Percentiles rank a stretch among this genome's conserved stretches.
phyloP scores from a whole-genome alignment of 139 green algal genomes.

The Chlorella vulgaris region DNA sequence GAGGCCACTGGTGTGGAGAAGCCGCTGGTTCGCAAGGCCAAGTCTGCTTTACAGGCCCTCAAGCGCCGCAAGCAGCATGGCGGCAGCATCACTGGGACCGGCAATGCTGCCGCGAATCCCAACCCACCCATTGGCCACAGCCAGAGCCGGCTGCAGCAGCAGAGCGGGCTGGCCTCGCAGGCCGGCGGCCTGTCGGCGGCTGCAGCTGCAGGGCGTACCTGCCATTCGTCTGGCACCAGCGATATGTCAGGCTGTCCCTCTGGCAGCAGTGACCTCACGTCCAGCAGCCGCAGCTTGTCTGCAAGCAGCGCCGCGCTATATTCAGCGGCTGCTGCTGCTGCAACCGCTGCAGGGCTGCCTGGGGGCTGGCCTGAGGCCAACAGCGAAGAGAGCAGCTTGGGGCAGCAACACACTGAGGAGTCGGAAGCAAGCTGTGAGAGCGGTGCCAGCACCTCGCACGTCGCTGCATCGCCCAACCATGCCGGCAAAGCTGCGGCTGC shows the following conservation, averaged over 20 bases:
- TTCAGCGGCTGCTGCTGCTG: neutral
- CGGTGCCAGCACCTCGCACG: too few relatives aligned
- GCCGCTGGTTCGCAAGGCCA: slow-evolving; percentile 20
- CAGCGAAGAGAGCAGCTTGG: too few relatives aligned
- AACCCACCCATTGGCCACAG: too few relatives aligned
- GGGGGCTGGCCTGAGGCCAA: neutral
- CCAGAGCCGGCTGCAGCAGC: too few relatives aligned
- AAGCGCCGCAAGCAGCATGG: slow-evolving; percentile 27
- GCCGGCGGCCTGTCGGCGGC: too few relatives aligned
- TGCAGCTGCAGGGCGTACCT: neutral
- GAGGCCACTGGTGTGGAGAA: slow-evolving; percentile 24
- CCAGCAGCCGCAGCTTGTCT: neutral
- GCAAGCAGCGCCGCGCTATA: neutral
- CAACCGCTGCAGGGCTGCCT: too few relatives aligned
- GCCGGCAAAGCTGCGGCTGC: neutral
- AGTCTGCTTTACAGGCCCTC: slow-evolving; percentile 2
- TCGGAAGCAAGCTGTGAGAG: too few relatives aligned
- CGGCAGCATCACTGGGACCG: neutral
- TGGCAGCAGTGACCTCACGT: neutral
- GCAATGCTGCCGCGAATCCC: too few relatives aligned
- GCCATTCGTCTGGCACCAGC: neutral
- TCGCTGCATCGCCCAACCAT: neutral
- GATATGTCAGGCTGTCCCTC: neutral
- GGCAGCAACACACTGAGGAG: too few relatives aligned
- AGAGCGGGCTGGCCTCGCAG: too few relatives aligned